Base-by-base conservation (phyloP, 768 basidiomycete species). In the Kwoniella dendrophila region DNA sequence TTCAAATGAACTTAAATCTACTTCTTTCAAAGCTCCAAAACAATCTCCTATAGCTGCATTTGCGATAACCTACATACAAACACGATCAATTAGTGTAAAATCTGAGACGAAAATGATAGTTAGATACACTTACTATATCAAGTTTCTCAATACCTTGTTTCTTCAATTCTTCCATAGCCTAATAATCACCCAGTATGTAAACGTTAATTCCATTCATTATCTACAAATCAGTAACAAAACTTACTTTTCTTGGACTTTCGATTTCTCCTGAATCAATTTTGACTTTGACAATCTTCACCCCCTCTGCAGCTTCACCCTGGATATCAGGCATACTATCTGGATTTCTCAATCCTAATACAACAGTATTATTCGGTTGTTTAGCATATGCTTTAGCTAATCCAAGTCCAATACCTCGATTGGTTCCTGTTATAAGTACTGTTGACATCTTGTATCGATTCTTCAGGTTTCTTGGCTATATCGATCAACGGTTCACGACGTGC, bases 21-120 rank as follows among this genome's bases (percentile, higher is more conserved):
- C 56, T 34, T 66, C 51, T 24, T 59, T 50, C 12, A 66, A 38
- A 1, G 53, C 49, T 8, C 53, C 64, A 27, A 61, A 62, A 47
- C 55, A 56, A n/a, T 55, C 62, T n/a, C 51, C 54, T 29, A 66
- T 66, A 38, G 64, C 64, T 7, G 64, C 64, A 32, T 66, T 66
- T 22, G 64, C 64, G 27, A 66, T 66, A 10, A 58, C 64, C 64
- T 66, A 47, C 27, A 11, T 22, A 44, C 27, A 53, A 27, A 36
- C 20, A 11, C 53, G n/a, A n/a, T n/a, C n/a, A n/a, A n/a, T n/a
- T n/a, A 51, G 26, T 0, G 0, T 40, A n/a, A 16, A 20, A 0
- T 34, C 48, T 27, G 48, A 29, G 4, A 22, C 14, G 27, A 14
- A 0, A 53, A 3, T 10, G 22, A 38, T 1, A 32, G 8, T 12